Evolutionary conservation across 257 asterid genomes (phyloP).

Genomic region (Rauvolfia tetraphylla): DNA sequence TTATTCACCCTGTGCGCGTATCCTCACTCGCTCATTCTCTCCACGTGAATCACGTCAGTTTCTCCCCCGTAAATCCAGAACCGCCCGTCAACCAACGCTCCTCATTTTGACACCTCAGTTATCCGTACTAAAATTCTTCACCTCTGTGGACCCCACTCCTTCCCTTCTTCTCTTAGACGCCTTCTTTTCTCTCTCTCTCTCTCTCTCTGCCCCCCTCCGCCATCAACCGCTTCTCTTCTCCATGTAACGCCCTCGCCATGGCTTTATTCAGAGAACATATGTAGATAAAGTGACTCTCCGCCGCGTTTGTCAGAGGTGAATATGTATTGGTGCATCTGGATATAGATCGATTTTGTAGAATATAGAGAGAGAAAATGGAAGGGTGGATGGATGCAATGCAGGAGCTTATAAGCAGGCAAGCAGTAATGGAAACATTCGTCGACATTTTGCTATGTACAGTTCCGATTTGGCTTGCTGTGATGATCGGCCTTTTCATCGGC

Average conservation of each 20-base stretch:
- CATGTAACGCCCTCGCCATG: constrained; percentile 7
- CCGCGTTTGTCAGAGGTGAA: not conserved
- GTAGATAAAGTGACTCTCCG: not conserved
- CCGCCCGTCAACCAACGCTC: not conserved
- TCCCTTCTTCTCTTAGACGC: not conserved
- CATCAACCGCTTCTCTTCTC: not conserved
- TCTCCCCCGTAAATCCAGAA: not conserved
- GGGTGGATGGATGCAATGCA: constrained; percentile 42
- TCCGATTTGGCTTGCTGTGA: constrained; percentile 97
- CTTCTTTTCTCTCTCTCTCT: not conserved
- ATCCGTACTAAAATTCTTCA: not conserved
- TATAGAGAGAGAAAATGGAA: constrained; percentile 38
- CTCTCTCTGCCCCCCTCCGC: not conserved
- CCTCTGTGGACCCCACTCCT: constrained; percentile 6
- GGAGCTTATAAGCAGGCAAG: constrained; percentile 52
- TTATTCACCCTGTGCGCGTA: too few relatives aligned
- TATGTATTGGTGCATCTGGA: not conserved
- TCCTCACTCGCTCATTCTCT: too few relatives aligned
- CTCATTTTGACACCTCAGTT: not conserved
- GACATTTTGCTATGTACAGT: constrained; percentile 84
- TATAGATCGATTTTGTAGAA: not conserved
- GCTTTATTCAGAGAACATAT: not conserved
- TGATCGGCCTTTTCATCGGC: constrained; percentile 89
- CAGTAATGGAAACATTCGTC: constrained; percentile 75
- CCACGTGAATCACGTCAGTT: not conserved